Base-by-base conservation (phyloP, 2,329 filamentous ascomycete species). In the Xylaria sp. region DNA sequence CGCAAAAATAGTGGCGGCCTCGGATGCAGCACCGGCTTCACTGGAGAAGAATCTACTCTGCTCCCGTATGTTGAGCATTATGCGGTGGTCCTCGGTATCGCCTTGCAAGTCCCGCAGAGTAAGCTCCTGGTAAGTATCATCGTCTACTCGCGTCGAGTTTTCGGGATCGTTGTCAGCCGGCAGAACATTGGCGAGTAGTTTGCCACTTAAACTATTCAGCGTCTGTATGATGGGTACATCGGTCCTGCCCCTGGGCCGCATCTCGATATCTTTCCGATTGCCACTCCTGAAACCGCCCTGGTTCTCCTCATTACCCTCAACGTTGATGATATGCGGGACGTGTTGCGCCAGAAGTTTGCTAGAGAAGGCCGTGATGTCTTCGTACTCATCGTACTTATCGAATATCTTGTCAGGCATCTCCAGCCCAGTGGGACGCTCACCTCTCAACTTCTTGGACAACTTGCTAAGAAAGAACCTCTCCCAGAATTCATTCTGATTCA, bases 241-340 rank as follows among this genome's bases (percentile, higher is more conserved):
- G 53, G 87, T 83, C 12, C 89, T 86, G 2, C 85, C 85, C 56
- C 76, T 71, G 1, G 94, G 93, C 39, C 93, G 88, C 93, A 98
- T 97, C 72, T 97, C 96, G 41, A 92, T 82, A 77, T 98, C 94
- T 63, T 95, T 93, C 60, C 91, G 86, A 78, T 99, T 98, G 58
- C 96, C 96, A 69, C 86, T 82, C 74, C 87, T 90, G 75, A 91
- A 88, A 61, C 94, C 93, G 73, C 94, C 97, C 79, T 97, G 90
- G 75, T 99, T 95, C 78, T 96, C 93, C 80, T 98, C 96, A 76
- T 99, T 99, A 34, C 91, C 96, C 77, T 95, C 93, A 30, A 99
- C 81, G 78, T 99, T 92, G 73, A 99, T 94, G 71, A 97, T 94
- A 74, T 94, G 90, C 0, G 96, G 94, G 23, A 99, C 89, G 64